These are phyloP conservation scores for Lophiostoma macrostomum DNA, from an alignment of 495 filamentous ascomycete species.

Conservation along the genomic window DNA sequence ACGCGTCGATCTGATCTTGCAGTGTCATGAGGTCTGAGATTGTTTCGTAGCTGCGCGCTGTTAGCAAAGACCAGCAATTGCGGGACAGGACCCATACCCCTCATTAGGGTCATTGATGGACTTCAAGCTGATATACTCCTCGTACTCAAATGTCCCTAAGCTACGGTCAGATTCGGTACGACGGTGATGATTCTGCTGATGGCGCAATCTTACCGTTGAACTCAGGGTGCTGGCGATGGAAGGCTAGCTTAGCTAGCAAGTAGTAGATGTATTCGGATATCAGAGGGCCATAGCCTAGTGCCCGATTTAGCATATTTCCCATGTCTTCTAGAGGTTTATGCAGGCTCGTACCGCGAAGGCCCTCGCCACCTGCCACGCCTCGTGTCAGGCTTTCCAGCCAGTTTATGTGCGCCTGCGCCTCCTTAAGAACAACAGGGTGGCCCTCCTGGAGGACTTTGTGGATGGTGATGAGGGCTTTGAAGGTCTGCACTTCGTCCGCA, in stretches of 20 bases:
- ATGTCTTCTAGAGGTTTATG: neutral
- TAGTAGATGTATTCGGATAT: conserved; percentile 96
- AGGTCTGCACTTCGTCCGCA: conserved; percentile 72
- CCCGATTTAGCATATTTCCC: conserved; percentile 2
- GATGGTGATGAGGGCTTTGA: conserved; percentile 56
- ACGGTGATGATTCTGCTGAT: neutral
- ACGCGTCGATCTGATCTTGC: conserved; percentile 95
- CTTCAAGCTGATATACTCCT: conserved; percentile 97
- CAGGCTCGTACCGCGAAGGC: conserved; percentile 61
- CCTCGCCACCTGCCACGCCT: conserved; percentile 74
- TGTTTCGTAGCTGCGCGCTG: conserved; percentile 71
- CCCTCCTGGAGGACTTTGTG: conserved; percentile 98
- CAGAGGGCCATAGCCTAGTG: conserved; percentile 77
- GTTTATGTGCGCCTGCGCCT: conserved; percentile 80
- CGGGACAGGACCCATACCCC: conserved; percentile 51
- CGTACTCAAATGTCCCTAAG: conserved; percentile 90
- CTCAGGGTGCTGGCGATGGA: conserved; percentile 94
- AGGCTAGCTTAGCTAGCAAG: conserved; percentile 84
- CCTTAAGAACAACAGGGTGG: conserved; percentile 79
- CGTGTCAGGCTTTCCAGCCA: conserved; percentile 93
- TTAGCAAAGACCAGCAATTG: conserved; percentile 1
- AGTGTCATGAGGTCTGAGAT: conserved; percentile 94
- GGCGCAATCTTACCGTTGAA: conserved; percentile 72
- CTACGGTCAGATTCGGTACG: conserved; percentile 9
- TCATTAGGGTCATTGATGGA: conserved; percentile 98